Conservation (phyloP, 179 eudicot species). For the Silene coronaria region DNA sequence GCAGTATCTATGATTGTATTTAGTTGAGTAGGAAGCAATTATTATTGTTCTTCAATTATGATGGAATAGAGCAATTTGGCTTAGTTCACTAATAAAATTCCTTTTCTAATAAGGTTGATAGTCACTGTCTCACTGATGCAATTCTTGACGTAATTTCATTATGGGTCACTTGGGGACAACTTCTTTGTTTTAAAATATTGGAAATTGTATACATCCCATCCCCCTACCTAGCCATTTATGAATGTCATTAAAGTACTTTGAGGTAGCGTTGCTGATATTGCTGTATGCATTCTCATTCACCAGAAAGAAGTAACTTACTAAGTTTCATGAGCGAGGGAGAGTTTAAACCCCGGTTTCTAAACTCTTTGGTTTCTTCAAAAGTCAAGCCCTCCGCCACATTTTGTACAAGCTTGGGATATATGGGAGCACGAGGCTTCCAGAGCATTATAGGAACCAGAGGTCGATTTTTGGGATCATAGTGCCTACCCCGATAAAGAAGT, state of each 20-base stretch:
- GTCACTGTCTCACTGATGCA: too few relatives aligned
- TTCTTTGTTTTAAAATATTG: too few relatives aligned
- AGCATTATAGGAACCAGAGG: conserved; percentile 78
- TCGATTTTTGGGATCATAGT: conserved; percentile 67
- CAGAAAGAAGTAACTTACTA: conserved; percentile 37
- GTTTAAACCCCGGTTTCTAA: conserved; percentile 66
- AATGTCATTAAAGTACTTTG: too few relatives aligned
- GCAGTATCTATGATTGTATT: background rate
- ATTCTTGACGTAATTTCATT: too few relatives aligned
- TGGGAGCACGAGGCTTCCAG: conserved; percentile 88
- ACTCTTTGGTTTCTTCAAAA: conserved; percentile 86
- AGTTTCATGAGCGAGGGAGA: conserved; percentile 64
- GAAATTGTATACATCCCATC: too few relatives aligned
- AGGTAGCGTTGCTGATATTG: too few relatives aligned
- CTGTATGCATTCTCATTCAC: background rate
- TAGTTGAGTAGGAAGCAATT: background rate
- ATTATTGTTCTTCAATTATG: too few relatives aligned
- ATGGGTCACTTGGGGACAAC: too few relatives aligned
- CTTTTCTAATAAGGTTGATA: too few relatives aligned
- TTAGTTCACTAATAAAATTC: too few relatives aligned
- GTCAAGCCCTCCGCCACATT: conserved; percentile 81
- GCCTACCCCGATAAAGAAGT: conserved; percentile 74
- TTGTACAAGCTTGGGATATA: conserved; percentile 83
- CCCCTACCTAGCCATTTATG: too few relatives aligned
- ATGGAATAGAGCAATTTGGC: too few relatives aligned